Conservation (phyloP, 1,139 yeast genomes). For the Kurtzmaniella natalensis region DNA sequence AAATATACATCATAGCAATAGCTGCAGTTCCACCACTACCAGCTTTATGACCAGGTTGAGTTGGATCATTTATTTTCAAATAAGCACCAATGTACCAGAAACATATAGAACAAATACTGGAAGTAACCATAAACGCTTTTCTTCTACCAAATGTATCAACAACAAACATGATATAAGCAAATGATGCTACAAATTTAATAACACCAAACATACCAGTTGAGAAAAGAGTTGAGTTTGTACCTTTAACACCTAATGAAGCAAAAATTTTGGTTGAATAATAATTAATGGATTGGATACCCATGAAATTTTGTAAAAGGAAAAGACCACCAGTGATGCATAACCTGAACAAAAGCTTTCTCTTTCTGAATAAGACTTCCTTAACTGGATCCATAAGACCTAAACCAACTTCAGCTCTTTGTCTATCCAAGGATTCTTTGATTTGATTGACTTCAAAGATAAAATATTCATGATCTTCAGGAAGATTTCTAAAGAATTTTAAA, state of each 20-base stretch:
- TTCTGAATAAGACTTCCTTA: conserved; percentile 28
- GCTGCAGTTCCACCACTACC: conserved; percentile 45
- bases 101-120: conserved; percentile 33
- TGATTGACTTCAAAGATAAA: conserved; percentile 32
- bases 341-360: conserved; percentile 25
- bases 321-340: conserved; percentile 30
- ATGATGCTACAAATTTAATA: conserved; percentile 35
- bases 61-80: conserved; percentile 34
- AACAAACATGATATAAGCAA: conserved; percentile 31
- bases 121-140: conserved; percentile 35
- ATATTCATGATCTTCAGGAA: conserved; percentile 35
- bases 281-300: conserved; percentile 44
- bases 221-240: conserved; percentile 35
- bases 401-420: conserved; percentile 30
- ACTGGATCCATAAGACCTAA: conserved; percentile 37
- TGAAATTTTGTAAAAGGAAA: conserved; percentile 39
- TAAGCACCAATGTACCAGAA: conserved; percentile 45
- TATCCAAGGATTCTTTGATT: conserved; percentile 22
- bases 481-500: conserved; percentile 34
- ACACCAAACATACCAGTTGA: conserved; percentile 44
- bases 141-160: conserved; percentile 39
- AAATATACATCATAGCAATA: conserved; percentile 39
- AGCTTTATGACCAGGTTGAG: conserved; percentile 29
- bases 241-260: conserved; percentile 35
- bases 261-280: conserved; percentile 43